Evolutionary conservation across 805 yeast species (phyloP).

Genomic region (Phaffomyces antillensis): DNA sequence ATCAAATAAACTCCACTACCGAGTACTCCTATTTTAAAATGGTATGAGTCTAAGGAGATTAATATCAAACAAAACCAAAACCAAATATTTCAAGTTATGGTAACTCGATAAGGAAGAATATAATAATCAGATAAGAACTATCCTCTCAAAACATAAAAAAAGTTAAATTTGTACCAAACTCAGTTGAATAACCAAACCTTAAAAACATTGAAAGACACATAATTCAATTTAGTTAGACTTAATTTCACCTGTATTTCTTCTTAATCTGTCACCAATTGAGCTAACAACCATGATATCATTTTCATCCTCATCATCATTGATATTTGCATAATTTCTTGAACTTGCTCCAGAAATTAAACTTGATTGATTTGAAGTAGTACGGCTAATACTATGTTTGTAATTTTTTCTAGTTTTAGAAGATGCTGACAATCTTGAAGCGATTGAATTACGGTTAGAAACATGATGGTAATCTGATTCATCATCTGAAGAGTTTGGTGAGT

Average conservation of each 20-base stretch:
- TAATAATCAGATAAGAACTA: too few species aligned
- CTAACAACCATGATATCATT: constrained; percentile 24
- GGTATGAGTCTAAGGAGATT: too few species aligned
- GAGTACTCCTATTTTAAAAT: too few species aligned
- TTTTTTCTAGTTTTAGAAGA: constrained; percentile 7
- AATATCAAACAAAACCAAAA: not conserved
- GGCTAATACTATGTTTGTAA: not conserved
- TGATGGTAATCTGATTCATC: constrained; percentile 19
- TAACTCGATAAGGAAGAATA: too few species aligned
- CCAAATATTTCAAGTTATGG: not conserved
- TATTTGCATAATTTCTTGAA: constrained; percentile 3
- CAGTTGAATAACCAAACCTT: too few species aligned
- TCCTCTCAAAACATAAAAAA: too few species aligned
- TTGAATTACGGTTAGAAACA: constrained; percentile 11
- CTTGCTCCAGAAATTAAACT: constrained; percentile 10
- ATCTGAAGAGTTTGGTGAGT: constrained; percentile 22
- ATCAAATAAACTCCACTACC: not conserved
- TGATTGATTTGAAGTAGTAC: constrained; percentile 12
- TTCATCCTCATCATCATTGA: constrained; percentile 12
- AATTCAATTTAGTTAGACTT: constrained; percentile 4
- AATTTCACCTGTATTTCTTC: constrained; percentile 26
- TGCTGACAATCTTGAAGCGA: constrained; percentile 7
- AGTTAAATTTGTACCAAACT: too few species aligned
- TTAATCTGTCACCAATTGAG: constrained; percentile 28
- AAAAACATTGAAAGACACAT: too few species aligned